Conservation (phyloP, 768 basidiomycete genomes). For the Lactifluus pinguis region DNA sequence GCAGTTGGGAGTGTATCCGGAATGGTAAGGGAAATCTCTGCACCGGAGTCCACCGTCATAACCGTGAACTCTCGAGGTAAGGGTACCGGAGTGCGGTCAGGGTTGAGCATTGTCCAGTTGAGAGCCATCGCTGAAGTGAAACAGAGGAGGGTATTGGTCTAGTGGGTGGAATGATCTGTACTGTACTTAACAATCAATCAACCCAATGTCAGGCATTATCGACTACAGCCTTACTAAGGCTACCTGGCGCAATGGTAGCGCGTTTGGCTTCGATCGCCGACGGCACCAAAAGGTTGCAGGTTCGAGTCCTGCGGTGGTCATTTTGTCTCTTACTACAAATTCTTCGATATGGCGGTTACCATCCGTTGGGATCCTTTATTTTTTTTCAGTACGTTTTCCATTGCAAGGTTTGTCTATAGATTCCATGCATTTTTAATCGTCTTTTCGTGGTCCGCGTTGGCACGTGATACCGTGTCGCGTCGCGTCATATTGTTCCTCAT, state of each 20-base stretch:
- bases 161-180: too few relatives aligned
- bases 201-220: background rate
- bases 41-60: slow-evolving; percentile 45
- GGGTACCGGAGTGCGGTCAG: slow-evolving; percentile 51
- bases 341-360: too few relatives aligned
- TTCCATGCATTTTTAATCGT: background rate
- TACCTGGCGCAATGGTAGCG: slow-evolving; percentile 91
- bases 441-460: background rate
- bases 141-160: background rate
- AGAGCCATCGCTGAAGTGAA: slow-evolving; percentile 39
- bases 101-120: slow-evolving; percentile 65
- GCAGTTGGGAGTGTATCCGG: slow-evolving; percentile 43
- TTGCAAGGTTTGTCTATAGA: background rate
- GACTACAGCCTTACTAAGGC: background rate
- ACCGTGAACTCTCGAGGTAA: slow-evolving; percentile 55
- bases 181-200: background rate
- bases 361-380: too few relatives aligned
- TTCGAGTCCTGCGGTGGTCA: slow-evolving; percentile 85
- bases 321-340: background rate
- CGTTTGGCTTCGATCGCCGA: slow-evolving; percentile 84
- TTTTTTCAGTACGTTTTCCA: background rate
- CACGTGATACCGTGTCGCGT: slow-evolving; percentile 9
- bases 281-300: slow-evolving; percentile 91
- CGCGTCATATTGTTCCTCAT: background rate
- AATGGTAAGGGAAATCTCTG: slow-evolving; percentile 48